A percentile compares a stretch with the other conserved stretches of the same genome.
Evolutionary conservation across 106 monocot species (phyloP).

Genomic region (Phalaenopsis aphrodite): DNA sequence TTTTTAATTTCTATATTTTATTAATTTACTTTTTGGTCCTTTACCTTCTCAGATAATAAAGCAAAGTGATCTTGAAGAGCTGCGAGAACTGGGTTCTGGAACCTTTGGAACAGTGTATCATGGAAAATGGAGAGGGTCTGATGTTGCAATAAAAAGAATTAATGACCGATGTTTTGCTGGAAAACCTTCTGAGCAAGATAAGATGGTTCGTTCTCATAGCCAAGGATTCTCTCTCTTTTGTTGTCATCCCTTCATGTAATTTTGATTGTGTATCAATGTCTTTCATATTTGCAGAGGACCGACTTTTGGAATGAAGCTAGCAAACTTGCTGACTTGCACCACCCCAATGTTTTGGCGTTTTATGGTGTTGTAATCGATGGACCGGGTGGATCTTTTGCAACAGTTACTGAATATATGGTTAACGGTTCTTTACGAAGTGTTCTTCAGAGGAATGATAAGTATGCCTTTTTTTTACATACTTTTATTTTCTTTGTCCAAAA

Average conservation of each 20-base stretch:
- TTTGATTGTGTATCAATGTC: background rate
- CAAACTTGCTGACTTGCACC: slow-evolving; percentile 52
- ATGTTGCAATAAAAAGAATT: slow-evolving; percentile 55
- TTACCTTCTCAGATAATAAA: slow-evolving; percentile 27
- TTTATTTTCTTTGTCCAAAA: background rate
- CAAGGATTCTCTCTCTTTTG: background rate
- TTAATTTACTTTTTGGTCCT: background rate
- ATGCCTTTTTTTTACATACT: slow-evolving; percentile 1
- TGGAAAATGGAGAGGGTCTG: slow-evolving; percentile 50
- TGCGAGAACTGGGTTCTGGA: slow-evolving; percentile 48
- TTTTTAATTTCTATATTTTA: background rate
- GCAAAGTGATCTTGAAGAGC: slow-evolving; percentile 41
- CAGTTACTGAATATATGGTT: slow-evolving; percentile 59
- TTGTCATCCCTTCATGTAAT: background rate
- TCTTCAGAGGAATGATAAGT: slow-evolving; percentile 38
- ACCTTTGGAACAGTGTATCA: slow-evolving; percentile 56
- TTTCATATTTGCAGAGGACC: slow-evolving; percentile 14
- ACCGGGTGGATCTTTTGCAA: slow-evolving; percentile 48
- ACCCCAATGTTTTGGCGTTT: slow-evolving; percentile 63
- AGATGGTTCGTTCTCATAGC: slow-evolving; percentile 11
- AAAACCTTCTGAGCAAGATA: slow-evolving; percentile 38
- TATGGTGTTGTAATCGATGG: slow-evolving; percentile 60
- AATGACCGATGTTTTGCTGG: slow-evolving; percentile 42
- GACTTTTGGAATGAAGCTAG: slow-evolving; percentile 63
- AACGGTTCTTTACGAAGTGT: slow-evolving; percentile 50